Percentiles rank a stretch among this genome's conserved stretches.
Conservation (phyloP, 2,329 filamentous ascomycete species). For the Pseudocercospora pini-densiflorae region DNA sequence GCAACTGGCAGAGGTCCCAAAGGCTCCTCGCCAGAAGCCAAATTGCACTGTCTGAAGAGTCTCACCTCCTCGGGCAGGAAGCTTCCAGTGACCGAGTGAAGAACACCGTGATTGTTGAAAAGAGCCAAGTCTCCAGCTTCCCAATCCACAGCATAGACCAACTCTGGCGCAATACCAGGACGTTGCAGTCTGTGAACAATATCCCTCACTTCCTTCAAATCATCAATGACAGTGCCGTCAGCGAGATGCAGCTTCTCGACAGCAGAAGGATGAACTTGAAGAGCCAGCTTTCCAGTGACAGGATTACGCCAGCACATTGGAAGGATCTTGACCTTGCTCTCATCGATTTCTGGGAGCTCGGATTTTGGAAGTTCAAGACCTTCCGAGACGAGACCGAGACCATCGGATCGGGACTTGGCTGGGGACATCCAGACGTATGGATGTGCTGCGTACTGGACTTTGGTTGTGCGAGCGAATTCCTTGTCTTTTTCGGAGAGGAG, state of each 20-base stretch:
- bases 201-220: constrained; percentile 68
- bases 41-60: constrained; percentile 78
- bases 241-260: constrained; percentile 69
- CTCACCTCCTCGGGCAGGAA: constrained; percentile 75
- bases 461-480: constrained; percentile 67
- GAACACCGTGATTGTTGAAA: constrained; percentile 76
- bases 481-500: constrained; percentile 68
- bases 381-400: constrained; percentile 73
- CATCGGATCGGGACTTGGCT: constrained; percentile 68
- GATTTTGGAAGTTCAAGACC: constrained; percentile 63
- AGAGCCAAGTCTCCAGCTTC: constrained; percentile 75
- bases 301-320: constrained; percentile 82
- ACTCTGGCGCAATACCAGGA: constrained; percentile 69
- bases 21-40: constrained; percentile 67
- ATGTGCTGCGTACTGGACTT: constrained; percentile 76
- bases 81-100: constrained; percentile 76
- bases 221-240: constrained; percentile 71
- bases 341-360: constrained; percentile 68
- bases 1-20: constrained; percentile 50
- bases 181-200: constrained; percentile 74
- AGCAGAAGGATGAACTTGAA: constrained; percentile 76
- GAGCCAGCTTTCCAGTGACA: constrained; percentile 67
- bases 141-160: constrained; percentile 78
- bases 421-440: constrained; percentile 82
- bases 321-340: constrained; percentile 69